These are phyloP conservation scores for Cyclocybe aegerita DNA, from an alignment of 768 basidiomycete species.

Conservation along the genomic window DNA sequence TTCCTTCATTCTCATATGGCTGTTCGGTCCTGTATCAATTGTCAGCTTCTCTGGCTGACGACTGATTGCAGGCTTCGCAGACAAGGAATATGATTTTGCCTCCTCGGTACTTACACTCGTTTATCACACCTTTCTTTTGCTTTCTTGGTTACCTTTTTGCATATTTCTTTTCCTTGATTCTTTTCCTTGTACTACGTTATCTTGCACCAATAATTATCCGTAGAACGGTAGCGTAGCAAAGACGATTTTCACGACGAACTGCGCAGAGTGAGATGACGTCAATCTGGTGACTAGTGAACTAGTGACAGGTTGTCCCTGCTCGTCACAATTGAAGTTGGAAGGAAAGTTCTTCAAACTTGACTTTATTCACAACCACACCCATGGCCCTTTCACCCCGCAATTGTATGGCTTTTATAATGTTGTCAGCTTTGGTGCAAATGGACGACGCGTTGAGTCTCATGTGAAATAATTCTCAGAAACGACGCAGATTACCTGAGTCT, in stretches of 20 bases:
- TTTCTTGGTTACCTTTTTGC: constrained; percentile 2
- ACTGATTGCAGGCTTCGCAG: not conserved
- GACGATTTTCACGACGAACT: constrained; percentile 11
- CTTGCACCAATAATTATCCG: constrained; percentile 9
- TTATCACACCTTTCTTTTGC: constrained; percentile 1
- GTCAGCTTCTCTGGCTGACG: no score
- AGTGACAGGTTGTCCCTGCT: not conserved
- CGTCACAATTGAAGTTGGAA: not conserved
- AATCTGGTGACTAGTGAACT: no score
- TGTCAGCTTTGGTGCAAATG: no score
- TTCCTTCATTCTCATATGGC: no score
- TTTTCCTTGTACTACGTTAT: constrained; percentile 5
- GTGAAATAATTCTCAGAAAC: no score
- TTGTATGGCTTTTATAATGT: no score
- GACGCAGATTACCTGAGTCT: not conserved
- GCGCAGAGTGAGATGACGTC: not conserved
- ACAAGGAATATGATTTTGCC: constrained; percentile 1
- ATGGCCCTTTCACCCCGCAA: no score
- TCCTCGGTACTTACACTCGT: constrained; percentile 1
- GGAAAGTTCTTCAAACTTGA: no score
- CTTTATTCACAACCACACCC: no score
- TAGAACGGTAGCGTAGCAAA: constrained; percentile 13
- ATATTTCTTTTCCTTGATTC: not conserved
- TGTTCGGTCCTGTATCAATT: no score
- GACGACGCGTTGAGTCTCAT: no score